These are phyloP conservation scores for Coleophoma crateriformis DNA, from an alignment of 2,329 filamentous ascomycete genomes.

Conservation along the genomic window DNA sequence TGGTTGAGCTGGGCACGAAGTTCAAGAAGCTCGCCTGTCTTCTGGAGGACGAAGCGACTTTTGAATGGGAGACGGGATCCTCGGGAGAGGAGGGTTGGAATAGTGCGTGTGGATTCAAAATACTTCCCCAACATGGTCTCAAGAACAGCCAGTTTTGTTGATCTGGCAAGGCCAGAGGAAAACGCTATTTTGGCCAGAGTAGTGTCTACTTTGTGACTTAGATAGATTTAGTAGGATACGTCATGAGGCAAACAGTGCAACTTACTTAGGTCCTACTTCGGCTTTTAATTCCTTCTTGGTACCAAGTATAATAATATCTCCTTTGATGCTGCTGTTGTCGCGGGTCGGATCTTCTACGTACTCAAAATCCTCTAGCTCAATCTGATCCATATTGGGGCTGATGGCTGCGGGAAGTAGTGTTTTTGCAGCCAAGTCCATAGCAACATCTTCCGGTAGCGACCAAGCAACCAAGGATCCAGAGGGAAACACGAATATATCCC, in stretches of 20 bases:
- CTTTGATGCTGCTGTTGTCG: constrained; percentile 73
- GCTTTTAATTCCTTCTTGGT: constrained; percentile 49
- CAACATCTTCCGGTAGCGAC: constrained; percentile 74
- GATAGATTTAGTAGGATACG: constrained; percentile 29
- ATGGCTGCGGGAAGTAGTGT: constrained; percentile 72
- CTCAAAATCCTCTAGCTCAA: constrained; percentile 87
- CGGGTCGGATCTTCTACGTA: constrained; percentile 71
- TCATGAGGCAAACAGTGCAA: no score
- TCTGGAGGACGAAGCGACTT: constrained; percentile 78
- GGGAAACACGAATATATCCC: constrained; percentile 93
- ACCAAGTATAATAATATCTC: constrained; percentile 84
- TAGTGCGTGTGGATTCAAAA: constrained; percentile 78
- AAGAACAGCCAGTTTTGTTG: constrained; percentile 88
- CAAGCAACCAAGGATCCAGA: constrained; percentile 92
- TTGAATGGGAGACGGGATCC: constrained; percentile 59
- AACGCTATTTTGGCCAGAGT: constrained; percentile 94
- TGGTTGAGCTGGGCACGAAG: constrained; percentile 91
- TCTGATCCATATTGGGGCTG: constrained; percentile 61
- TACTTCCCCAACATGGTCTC: constrained; percentile 79
- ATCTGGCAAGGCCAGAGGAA: constrained; percentile 86
- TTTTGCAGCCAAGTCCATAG: constrained; percentile 62
- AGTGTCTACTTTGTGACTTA: constrained; percentile 40
- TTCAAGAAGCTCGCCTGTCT: constrained; percentile 86
- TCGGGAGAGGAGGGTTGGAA: constrained; percentile 71
- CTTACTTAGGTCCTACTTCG: no score